These are phyloP conservation scores for Candida corydali DNA, from an alignment of 805 yeast species.

Conservation along the genomic window DNA sequence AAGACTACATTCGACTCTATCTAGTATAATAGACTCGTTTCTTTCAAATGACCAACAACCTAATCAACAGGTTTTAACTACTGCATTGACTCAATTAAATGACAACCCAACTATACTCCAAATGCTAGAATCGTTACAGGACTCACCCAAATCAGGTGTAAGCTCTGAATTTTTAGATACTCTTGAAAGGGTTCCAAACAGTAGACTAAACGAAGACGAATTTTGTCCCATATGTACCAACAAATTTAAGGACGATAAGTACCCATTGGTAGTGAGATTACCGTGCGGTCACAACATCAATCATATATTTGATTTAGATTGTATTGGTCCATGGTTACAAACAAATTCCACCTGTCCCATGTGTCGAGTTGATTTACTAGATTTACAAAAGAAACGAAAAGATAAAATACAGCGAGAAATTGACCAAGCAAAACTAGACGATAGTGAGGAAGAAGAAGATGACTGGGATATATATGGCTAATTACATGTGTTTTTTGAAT, in stretches of 20 bases:
- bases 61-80: slow-evolving; percentile 18
- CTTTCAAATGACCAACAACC: slow-evolving; percentile 14
- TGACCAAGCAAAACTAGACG: slow-evolving; percentile 34
- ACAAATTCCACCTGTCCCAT: slow-evolving; percentile 77
- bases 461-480: slow-evolving; percentile 79
- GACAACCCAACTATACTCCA: slow-evolving; percentile 23
- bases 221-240: slow-evolving; percentile 87
- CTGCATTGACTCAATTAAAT: slow-evolving; percentile 27
- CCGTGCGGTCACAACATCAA: slow-evolving; percentile 49
- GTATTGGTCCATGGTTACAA: slow-evolving; percentile 86
- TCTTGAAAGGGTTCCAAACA: slow-evolving; percentile 58
- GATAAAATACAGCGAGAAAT: slow-evolving; percentile 33
- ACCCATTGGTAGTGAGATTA: slow-evolving; percentile 74
- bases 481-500: slow-evolving; percentile 53
- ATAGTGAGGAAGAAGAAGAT: slow-evolving; percentile 48
- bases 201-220: slow-evolving; percentile 35
- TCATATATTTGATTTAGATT: slow-evolving; percentile 84
- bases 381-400: slow-evolving; percentile 24
- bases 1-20: slow-evolving; percentile 28
- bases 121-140: slow-evolving; percentile 7
- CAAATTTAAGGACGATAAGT: slow-evolving; percentile 63
- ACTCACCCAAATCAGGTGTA: slow-evolving; percentile 45
- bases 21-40: slow-evolving; percentile 32
- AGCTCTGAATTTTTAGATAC: slow-evolving; percentile 69
- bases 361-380: slow-evolving; percentile 70